Base-by-base conservation (phyloP, 371 early-diverging fungal species). In the Rhizopus arrhizus region DNA sequence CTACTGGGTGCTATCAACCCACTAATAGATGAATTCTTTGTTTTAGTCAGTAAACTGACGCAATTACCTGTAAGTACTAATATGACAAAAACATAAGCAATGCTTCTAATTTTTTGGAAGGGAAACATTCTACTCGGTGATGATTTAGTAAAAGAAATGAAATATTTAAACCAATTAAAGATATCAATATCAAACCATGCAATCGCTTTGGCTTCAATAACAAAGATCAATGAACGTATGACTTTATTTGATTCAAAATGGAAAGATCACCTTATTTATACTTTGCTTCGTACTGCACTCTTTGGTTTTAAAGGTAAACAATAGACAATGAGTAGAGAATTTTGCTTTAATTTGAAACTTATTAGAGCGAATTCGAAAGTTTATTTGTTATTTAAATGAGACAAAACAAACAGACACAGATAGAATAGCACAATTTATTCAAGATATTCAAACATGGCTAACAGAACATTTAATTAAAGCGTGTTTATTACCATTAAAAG, bases 391-490 rank as follows among this genome's bases (percentile, higher is more conserved):
- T 36, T 36, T 36, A 31, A 34, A 29, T 2, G 28, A 50, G 7
- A 22, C 42, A 15, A 28, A 13, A 3, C 62, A 66, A 3, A 36
- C 65, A 34, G 47, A 69, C 48, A 60, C 61, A 15, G 36, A 62
- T 28, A 53, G 48, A 28, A 62, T 61, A 33, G 52, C 69, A 11
- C 59, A 56, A 10, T 70, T 75, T 28, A 68, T 82, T 49, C 66
- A 69, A 31, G 75, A 79, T 49, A 74, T 70, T 2, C 75, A 72
- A 42, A 42, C 63, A 15, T 85, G 83, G 85, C 50, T 75, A 35
- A 34, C 65, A 52, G 59, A 76, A n/a, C 46, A 68, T 40, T 53
- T 85, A 45, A 71, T 49, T 12, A 48, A 47, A 22, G 54, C 65
- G 51, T 64, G 76, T 46, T 43, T 81, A 43, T 65, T 72, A 35